Base-by-base conservation (phyloP, 441 rosid genomes). In the Mallotus repandus region DNA sequence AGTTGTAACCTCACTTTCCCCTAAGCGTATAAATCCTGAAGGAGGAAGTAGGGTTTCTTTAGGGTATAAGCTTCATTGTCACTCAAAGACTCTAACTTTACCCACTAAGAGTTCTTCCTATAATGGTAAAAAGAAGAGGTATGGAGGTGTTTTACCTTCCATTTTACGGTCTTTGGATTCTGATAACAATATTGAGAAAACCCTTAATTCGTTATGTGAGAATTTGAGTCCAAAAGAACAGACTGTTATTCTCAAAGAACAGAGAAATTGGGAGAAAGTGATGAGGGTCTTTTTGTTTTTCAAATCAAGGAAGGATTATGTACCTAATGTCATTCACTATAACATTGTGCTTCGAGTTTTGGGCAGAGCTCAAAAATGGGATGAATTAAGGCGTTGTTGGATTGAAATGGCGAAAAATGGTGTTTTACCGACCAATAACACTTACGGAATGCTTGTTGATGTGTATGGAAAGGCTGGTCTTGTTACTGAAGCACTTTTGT, bases 381-480 rank as follows among this genome's bases (percentile, higher is more conserved):
- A 94, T 77, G 91, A 94, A 29, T 46, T 94, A 71, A 82, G 97
- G 85, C 87, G 85, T 77, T 82, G 81, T 75, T 94, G 97, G 97
- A 81, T 90, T 64, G 96, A 89, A 66, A 94, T 94, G 98, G 91
- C 97, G 5, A 84, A 87, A 61, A 81, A 72, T 38, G 89, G 92
- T 66, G 86, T 94, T 68, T 58, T 86, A 22, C 96, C 98, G 0
- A 88, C 95, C 0, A 85, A 89, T 19, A 88, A 89, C 68, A 94
- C 98, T 16, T 94, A 89, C 29, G 85, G 83, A 6, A 88, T 89
- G 91, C 97, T 94, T 22, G 94, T 94, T 61, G 97, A 92, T 81
- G 97, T 94, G 54, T 94, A 92, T 70, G 97, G 92, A 50, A 92
- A 86, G 79, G 93, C 96, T 38, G 98, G 97, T 70, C 89, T 92